Evolutionary conservation across 768 basidiomycete genomes (phyloP).

Genomic region (Collybia mongolica): DNA sequence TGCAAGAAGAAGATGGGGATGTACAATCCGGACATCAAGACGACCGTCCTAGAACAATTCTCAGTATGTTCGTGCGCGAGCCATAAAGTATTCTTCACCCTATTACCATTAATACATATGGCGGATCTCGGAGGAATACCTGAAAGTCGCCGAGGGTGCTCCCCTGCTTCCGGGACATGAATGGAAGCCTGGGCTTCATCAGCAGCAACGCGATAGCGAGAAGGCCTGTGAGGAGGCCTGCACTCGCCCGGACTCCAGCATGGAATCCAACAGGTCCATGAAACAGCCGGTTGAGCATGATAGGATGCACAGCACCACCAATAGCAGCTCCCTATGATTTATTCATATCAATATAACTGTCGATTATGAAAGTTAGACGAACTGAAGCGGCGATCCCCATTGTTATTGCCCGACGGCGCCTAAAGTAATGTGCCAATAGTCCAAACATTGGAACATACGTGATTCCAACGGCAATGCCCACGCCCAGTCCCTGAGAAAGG

Average conservation of each 20-base stretch:
- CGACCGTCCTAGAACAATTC: constrained; percentile 25
- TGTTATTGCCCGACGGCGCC: constrained; percentile 37
- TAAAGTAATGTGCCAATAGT: constrained; percentile 46
- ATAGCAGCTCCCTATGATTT: constrained; percentile 3
- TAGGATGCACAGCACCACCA: constrained; percentile 40
- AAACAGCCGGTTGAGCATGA: constrained; percentile 51
- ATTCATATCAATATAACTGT: background rate
- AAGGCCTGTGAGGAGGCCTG: constrained; percentile 27
- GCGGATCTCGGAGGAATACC: constrained; percentile 37
- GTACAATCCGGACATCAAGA: constrained; percentile 37
- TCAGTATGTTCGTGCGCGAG: background rate
- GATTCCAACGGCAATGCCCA: constrained; percentile 43
- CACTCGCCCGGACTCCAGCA: constrained; percentile 43
- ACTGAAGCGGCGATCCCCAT: constrained; percentile 45
- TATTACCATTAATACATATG: constrained; percentile 38
- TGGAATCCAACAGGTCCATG: constrained; percentile 39
- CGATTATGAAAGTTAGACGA: background rate
- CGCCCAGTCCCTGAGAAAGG: constrained; percentile 46
- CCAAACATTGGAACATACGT: constrained; percentile 43
- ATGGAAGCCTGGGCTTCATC: constrained; percentile 40
- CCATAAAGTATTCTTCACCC: constrained; percentile 23
- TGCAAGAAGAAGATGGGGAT: constrained; percentile 59
- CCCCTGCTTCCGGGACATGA: constrained; percentile 27
- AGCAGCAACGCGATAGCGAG: constrained; percentile 25
- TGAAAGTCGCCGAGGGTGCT: constrained; percentile 24